These are phyloP conservation scores for Cyamopsis tetragonoloba DNA, from an alignment of 306 rosid species.

Conservation along the genomic window DNA sequence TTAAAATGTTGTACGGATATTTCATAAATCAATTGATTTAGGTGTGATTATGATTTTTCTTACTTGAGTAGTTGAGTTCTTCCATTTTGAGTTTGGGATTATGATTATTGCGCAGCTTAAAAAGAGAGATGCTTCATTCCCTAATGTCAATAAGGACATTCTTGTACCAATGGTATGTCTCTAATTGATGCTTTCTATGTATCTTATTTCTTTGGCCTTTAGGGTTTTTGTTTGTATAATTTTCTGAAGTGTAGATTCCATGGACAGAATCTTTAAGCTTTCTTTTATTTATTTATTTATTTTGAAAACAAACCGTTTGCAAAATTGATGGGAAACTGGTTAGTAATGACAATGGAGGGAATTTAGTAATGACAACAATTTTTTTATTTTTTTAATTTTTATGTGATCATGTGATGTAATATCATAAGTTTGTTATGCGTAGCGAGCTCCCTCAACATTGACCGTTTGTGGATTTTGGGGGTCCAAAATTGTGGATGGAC, in stretches of 20 bases:
- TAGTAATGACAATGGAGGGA: too few species aligned
- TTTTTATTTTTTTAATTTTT: too few species aligned
- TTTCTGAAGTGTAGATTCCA: background rate
- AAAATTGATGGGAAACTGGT: background rate
- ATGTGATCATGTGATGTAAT: too few species aligned
- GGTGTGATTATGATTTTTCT: background rate
- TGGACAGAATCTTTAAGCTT: background rate
- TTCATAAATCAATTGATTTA: conserved; percentile 5
- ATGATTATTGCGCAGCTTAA: conserved; percentile 70
- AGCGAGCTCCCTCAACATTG: background rate
- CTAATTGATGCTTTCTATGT: background rate
- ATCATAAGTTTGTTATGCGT: background rate
- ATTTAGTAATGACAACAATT: too few species aligned
- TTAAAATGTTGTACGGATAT: background rate
- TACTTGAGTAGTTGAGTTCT: background rate
- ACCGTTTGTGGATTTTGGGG: background rate
- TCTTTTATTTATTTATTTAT: too few species aligned
- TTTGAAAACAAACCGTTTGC: background rate
- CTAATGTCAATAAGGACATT: conserved; percentile 68
- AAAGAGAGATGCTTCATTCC: conserved; percentile 65
- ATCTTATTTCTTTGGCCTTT: background rate
- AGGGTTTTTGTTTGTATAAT: background rate
- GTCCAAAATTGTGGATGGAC: background rate
- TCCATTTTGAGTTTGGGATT: conserved; percentile 10
- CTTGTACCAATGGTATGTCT: conserved; percentile 69